Evolutionary conservation across 805 yeast species (phyloP).

Genomic region (Diddensiella santjacobensis): DNA sequence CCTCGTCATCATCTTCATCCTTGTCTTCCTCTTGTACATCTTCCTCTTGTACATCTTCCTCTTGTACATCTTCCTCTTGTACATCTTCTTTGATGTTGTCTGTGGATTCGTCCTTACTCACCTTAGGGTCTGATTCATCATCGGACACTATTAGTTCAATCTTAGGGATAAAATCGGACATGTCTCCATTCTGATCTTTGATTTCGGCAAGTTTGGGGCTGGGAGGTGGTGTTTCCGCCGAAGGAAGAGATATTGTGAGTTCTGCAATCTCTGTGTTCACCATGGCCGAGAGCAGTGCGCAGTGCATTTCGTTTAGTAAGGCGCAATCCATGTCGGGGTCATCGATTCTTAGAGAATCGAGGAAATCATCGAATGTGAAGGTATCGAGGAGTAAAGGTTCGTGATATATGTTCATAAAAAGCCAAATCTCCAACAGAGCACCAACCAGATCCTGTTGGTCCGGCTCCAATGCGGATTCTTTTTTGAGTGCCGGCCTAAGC

Average conservation of each 20-base stretch:
- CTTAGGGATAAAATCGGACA: conserved; percentile 12
- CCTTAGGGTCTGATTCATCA: conserved; percentile 28
- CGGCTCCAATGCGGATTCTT: conserved; percentile 4
- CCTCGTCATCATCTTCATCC: conserved; percentile 28
- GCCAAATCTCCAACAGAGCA: conserved; percentile 58
- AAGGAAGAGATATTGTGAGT: conserved; percentile 33
- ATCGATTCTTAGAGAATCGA: conserved; percentile 53
- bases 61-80: conserved; percentile 27
- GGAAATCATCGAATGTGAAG: conserved; percentile 75
- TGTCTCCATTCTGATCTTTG: background rate
- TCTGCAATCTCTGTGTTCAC: conserved; percentile 44
- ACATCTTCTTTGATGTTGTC: conserved; percentile 30
- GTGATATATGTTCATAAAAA: conserved; percentile 67
- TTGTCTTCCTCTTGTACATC: conserved; percentile 33
- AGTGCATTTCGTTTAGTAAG: conserved; percentile 63
- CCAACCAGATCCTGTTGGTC: conserved; percentile 23
- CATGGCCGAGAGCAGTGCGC: conserved; percentile 56
- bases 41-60: conserved; percentile 20
- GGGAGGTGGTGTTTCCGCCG: conserved; percentile 8
- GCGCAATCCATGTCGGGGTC: conserved; percentile 45
- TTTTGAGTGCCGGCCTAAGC: conserved; percentile 12
- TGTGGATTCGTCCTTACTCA: conserved; percentile 26
- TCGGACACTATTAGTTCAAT: conserved; percentile 29
- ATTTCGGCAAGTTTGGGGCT: background rate
- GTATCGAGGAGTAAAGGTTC: conserved; percentile 62